Evolutionary conservation across 495 filamentous ascomycete genomes (phyloP), one percentile per base, ranked within the genome.

Genomic region (Annulohypoxylon moriforme): DNA sequence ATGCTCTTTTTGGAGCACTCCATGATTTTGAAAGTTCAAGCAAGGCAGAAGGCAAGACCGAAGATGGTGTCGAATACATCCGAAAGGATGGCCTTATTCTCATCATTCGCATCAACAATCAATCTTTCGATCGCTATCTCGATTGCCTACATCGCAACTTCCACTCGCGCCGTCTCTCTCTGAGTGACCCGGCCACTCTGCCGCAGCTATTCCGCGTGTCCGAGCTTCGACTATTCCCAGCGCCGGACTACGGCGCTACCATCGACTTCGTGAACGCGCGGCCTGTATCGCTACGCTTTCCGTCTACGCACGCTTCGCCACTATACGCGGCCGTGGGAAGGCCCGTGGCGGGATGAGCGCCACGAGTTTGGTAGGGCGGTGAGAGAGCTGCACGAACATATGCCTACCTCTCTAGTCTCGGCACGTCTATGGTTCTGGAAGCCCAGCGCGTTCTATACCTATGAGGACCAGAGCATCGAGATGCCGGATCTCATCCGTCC

Each of bases 391-490:
- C 64, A 67, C 44, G 44, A 64, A 14, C 53, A 46, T 20, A 56
- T 77, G 33, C 70, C 70, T 22, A 36, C 60, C 40, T 63, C 60
- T 13, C 64, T 77, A 24, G 56, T 27, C 60, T 66, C 58, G 65
- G 70, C 55, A 42, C 58, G 64, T 22, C 56, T 77, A n/a, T 72
- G 53, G 57, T 77, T 77, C 52, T 77, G 69, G 73, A 68, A 69
- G 40, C 64, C 60, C 11, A 65, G n/a, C 6, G 34, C 59, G 13
- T 56, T 40, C 46, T 46, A 38, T 18, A 27, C 60, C 27, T 64
- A 77, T n/a, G 44, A 49, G 56, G 56, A 71, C 53, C 75, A 77
- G 53, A 55, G 66, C 10, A 61, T 66, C 49, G 29, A 67, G 42
- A 66, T 71, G 73, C 69, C 73, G 34, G 56, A 75, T 38, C 73